Evolutionary conservation across 2,329 filamentous ascomycete species (phyloP), one percentile per base, ranked within the genome.

Genomic region (Gaeumannomyces tritici): DNA sequence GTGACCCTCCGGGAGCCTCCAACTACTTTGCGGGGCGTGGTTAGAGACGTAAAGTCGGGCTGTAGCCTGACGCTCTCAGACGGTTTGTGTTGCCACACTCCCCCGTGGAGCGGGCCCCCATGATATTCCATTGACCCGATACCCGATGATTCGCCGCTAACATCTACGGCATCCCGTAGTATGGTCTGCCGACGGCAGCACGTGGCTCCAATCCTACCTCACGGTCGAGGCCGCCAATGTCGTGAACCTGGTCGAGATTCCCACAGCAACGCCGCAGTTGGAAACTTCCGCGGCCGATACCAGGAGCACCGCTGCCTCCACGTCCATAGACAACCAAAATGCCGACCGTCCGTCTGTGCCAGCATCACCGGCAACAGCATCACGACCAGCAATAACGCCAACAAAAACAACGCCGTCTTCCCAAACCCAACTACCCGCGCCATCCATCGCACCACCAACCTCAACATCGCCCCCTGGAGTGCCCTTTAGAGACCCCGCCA

Each of bases 401-500:
- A 24, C 42, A 24, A 24, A 2, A 21, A n/a, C 21, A 51, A 24
- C 9, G 24, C 11, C 21, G 4, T 3, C 42, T 3, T 7, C 21
- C 42, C 42, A 51, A 24, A 7, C 42, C 9, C 21, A 6, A 8
- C 42, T 7, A 24, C 21, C 18, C 21, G 1, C 42, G 7, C 24
- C 42, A 7, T 42, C 35, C 35, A 18, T 5, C 1, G 13, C 15
- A 18, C 13, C 15, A 42, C 13, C 35, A 42, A 18, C 35, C 1
- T 42, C 35, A 42, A 42, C 29, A 21, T 7, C 24, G 31, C 59
- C 31, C 56, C 18, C 57, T 27, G 42, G 63, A 62, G 21, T 28
- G 26, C 61, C 33, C 63, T 59, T 95, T 69, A 81, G 88, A n/a
- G 91, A 96, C 69, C 91, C 91, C 13, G 91, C 91, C 4, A 96